phyloP scores from a whole-genome alignment of 2,329 filamentous ascomycete genomes.

The Xylariaceae sp. region DNA sequence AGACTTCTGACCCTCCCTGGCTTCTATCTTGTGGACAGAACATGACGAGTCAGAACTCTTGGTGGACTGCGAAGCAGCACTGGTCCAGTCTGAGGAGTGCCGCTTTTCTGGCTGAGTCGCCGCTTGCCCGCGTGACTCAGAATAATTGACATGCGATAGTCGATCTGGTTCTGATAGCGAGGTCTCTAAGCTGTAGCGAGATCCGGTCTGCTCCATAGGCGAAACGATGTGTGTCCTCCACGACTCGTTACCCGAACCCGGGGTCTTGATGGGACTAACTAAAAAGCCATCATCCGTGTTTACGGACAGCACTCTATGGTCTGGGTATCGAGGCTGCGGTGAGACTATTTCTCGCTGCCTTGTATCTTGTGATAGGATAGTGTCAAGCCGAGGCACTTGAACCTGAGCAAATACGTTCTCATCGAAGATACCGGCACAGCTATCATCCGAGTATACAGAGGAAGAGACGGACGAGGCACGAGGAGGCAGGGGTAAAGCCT shows the following conservation, averaged over 20 bases:
- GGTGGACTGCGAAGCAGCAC: constrained; percentile 9
- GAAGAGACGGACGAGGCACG: constrained; percentile 11
- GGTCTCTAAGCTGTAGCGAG: background rate
- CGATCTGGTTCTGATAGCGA: constrained; percentile 1
- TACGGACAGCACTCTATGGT: constrained; percentile 12
- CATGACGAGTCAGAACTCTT: constrained; percentile 1
- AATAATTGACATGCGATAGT: background rate
- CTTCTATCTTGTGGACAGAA: background rate
- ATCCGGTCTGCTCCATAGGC: constrained; percentile 6
- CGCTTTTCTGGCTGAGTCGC: no score
- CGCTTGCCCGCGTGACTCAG: background rate
- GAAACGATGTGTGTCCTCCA: constrained; percentile 19
- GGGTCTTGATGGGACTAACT: constrained; percentile 20
- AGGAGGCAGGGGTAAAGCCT: constrained; percentile 14
- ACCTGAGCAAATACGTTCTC: constrained; percentile 11
- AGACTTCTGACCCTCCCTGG: constrained; percentile 11
- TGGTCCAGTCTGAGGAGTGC: constrained; percentile 1
- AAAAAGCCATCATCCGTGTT: constrained; percentile 9
- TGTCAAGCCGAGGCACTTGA: constrained; percentile 7
- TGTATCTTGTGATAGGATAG: constrained; percentile 2
- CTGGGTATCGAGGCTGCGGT: constrained; percentile 16
- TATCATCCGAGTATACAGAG: constrained; percentile 12
- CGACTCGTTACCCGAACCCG: constrained; percentile 8
- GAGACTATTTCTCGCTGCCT: constrained; percentile 12
- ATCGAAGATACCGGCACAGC: constrained; percentile 8